Conservation (phyloP, 495 filamentous ascomycete species). For the Penicillium cataractarum region DNA sequence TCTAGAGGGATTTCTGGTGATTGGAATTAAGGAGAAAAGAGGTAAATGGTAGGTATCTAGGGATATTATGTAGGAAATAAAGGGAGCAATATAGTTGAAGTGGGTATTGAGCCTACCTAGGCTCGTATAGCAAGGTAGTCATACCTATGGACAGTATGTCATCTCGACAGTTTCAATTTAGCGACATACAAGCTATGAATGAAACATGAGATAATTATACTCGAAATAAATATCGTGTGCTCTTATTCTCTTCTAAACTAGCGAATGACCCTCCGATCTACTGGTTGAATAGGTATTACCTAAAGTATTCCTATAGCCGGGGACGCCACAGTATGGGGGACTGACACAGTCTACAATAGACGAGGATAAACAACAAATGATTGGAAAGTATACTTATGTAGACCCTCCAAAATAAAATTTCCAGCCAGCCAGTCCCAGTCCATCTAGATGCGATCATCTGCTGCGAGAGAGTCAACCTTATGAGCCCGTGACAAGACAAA, state of each 20-base stretch:
- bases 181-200: not conserved
- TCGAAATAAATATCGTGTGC: not conserved
- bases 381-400: not conserved
- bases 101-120: not conserved
- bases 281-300: not conserved
- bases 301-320: not conserved
- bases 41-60: not conserved
- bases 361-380: not conserved
- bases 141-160: not conserved
- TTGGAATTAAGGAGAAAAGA: not conserved
- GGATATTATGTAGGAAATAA: not conserved
- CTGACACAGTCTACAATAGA: too few species aligned
- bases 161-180: not conserved
- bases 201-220: not conserved
- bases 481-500: constrained; percentile 5
- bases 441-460: not conserved
- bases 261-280: not conserved
- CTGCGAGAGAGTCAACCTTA: not conserved
- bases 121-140: not conserved
- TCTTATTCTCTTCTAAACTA: not conserved
- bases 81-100: not conserved
- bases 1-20: not conserved
- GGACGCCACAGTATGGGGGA: too few species aligned
- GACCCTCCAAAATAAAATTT: not conserved
- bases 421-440: not conserved